Conservation (phyloP, 2,329 filamentous ascomycete genomes). For the Keithomyces neogunnii region DNA sequence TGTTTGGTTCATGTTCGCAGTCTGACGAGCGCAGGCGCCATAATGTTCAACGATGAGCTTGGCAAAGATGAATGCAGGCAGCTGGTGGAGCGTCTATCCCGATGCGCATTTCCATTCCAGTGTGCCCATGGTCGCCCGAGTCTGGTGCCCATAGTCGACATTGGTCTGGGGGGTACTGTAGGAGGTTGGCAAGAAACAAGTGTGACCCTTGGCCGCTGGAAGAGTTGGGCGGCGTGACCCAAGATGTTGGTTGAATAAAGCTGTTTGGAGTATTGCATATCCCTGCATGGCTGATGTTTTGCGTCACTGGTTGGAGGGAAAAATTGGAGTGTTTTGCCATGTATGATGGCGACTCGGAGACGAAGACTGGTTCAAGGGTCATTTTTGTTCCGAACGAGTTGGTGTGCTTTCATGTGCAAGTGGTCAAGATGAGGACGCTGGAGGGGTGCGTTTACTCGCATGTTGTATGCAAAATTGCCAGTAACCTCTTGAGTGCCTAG, state of each 20-base stretch:
- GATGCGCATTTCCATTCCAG: conserved; percentile 68
- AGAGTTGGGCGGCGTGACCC: conserved; percentile 12
- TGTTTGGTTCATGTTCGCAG: conserved; percentile 4
- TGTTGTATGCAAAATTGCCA: too few species aligned
- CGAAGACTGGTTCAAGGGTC: too few species aligned
- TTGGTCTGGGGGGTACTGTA: conserved; percentile 25
- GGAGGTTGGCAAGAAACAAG: conserved; percentile 17
- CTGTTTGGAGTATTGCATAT: too few species aligned
- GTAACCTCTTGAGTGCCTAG: too few species aligned
- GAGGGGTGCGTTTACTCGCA: too few species aligned
- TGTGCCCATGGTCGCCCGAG: conserved; percentile 72
- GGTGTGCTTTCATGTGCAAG: too few species aligned
- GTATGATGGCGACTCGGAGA: too few species aligned
- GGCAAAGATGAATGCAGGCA: conserved; percentile 45
- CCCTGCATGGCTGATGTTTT: too few species aligned
- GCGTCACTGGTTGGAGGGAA: too few species aligned
- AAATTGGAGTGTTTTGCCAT: too few species aligned
- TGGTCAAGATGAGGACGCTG: too few species aligned
- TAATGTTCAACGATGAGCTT: conserved; percentile 78
- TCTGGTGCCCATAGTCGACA: conserved; percentile 52
- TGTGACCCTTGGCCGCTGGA: conserved; percentile 11
- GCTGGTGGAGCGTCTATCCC: conserved; percentile 48
- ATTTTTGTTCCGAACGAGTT: too few species aligned
- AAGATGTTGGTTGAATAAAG: background rate
- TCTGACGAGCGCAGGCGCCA: conserved; percentile 37